These are phyloP conservation scores for Gryganskiella cystojenkinii DNA, from an alignment of 192 early-diverging fungal species.

Conservation along the genomic window DNA sequence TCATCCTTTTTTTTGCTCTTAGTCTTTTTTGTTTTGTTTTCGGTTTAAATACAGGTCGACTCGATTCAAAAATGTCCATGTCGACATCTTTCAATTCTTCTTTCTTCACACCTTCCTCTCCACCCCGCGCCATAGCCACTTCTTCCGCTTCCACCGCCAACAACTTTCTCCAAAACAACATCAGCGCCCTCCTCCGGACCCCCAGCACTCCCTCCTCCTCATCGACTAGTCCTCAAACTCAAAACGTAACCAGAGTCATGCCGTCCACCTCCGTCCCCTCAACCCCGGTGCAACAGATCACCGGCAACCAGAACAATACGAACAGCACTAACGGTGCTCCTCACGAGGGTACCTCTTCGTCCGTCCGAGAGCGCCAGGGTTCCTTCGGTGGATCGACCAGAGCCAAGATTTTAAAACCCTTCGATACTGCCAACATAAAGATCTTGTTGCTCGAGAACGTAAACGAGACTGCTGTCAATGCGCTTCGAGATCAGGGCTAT, in stretches of 20 bases:
- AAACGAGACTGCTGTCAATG: constrained; percentile 78
- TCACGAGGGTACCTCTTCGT: not conserved
- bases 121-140: not conserved
- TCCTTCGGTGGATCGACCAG: constrained; percentile 47
- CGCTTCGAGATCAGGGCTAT: constrained; percentile 90
- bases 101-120: not conserved
- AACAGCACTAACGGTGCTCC: not conserved
- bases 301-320: not conserved
- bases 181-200: not conserved
- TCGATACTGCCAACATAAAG: constrained; percentile 90
- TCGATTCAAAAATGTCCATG: not conserved
- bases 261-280: constrained; percentile 8
- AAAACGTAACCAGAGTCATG: constrained; percentile 10
- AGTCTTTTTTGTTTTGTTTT: not conserved
- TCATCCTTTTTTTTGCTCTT: no score
- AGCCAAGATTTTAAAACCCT: constrained; percentile 72
- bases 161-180: not conserved
- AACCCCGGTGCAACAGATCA: not conserved
- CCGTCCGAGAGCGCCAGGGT: constrained; percentile 49
- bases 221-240: not conserved
- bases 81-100: not conserved
- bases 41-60: not conserved
- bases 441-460: constrained; percentile 94
- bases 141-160: not conserved
- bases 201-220: not conserved